Base-by-base conservation (phyloP, 768 basidiomycete species). In the Lenzites betulinus region DNA sequence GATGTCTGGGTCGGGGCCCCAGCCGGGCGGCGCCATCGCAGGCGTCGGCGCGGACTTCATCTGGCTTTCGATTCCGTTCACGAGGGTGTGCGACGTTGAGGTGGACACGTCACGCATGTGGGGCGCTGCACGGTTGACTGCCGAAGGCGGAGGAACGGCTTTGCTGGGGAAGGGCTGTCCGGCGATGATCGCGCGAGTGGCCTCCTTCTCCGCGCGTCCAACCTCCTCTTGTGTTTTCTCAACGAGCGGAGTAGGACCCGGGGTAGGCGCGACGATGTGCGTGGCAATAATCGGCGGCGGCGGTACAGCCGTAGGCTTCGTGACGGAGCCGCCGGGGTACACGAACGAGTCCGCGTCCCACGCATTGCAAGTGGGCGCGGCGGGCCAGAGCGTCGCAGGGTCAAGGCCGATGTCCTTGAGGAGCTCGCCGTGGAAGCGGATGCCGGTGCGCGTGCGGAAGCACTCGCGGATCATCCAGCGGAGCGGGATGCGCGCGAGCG, bases 401-500 rank as follows among this genome's bases (percentile, higher is more conserved):
- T 66, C 69, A 33, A 71, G 67, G 23, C 74, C 78, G 42, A 79
- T 67, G 2, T 65, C 59, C 41, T 59, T 65, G 48, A 70, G 72
- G 70, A 60, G 64, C 47, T 65, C 70, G 58, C 71, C 62, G 69
- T 68, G 60, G 69, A 77, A 70, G 70, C 73, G 57, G 76, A 77
- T 69, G 74, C 76, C 67, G 77, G 77, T 53, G 69, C 76, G 13
- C 77, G 83, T 64, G 79, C 78, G 33, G 88, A 77, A 26, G 62
- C 71, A 76, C 75, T 93, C 52, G 58, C 79, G 78, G 53, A 81
- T 71, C 78, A 81, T 79, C 79, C 79, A 81, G 3, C 89, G 82
- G 33, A 93, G 78, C 1, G 90, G 76, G 43, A 92, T 88, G 36
- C 88, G 84, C 1, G 89, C 85, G 1, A 92, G 78, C 48, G 79